phyloP scores from a whole-genome alignment of 441 rosid genomes.

The Brassica balearica region DNA sequence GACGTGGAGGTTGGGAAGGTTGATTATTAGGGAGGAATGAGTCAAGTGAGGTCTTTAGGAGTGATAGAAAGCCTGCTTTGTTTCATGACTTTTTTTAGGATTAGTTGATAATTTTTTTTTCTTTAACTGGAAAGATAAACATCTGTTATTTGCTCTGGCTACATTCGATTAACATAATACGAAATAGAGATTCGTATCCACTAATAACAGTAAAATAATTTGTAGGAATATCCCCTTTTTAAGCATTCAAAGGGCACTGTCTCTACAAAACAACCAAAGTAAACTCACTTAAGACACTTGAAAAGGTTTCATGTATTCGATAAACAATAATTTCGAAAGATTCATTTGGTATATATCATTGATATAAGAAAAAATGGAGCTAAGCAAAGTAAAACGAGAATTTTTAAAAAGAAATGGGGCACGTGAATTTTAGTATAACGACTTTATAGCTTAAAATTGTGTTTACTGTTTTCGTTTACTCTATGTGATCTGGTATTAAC shows the following conservation, averaged over 20 bases:
- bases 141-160: neutral
- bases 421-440: neutral
- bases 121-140: slow-evolving; percentile 6
- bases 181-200: slow-evolving; percentile 38
- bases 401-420: neutral
- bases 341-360: neutral
- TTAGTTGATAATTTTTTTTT: slow-evolving; percentile 30
- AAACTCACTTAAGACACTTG: slow-evolving; percentile 29
- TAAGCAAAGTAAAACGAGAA: neutral
- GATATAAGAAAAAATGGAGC: neutral
- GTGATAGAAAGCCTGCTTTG: slow-evolving; percentile 18
- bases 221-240: slow-evolving; percentile 36
- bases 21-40: slow-evolving; percentile 25
- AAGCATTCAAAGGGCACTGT: slow-evolving; percentile 43
- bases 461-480: neutral
- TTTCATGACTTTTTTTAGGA: slow-evolving; percentile 21
- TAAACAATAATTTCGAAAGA: neutral
- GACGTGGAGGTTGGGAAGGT: slow-evolving; percentile 38
- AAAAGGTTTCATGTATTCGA: slow-evolving; percentile 24
- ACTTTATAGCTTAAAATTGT: neutral
- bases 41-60: slow-evolving; percentile 5
- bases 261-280: slow-evolving; percentile 43
- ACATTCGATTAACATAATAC: slow-evolving; percentile 24
- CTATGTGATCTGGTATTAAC: neutral
- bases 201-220: slow-evolving; percentile 29